These are phyloP conservation scores for Plenodomus lindquistii DNA, from an alignment of 2,329 filamentous ascomycete species.

Conservation along the genomic window DNA sequence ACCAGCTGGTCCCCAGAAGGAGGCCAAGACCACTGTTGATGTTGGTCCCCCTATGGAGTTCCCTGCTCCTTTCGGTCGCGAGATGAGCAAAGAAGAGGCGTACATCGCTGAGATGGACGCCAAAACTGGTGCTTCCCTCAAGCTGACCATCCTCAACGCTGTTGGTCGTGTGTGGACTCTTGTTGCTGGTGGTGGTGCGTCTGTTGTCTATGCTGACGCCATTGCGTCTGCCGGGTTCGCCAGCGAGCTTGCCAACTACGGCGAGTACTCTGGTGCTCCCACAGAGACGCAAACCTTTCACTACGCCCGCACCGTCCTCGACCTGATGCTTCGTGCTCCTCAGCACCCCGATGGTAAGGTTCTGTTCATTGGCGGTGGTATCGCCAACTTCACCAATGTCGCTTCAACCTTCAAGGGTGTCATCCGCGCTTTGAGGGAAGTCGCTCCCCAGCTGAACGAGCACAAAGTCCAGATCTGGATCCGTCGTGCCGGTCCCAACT, in stretches of 20 bases:
- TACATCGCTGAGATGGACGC: constrained; percentile 99
- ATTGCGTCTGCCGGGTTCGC: constrained; percentile 96
- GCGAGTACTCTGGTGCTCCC: constrained; percentile 98
- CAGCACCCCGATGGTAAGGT: constrained; percentile 89
- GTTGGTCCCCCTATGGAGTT: constrained; percentile 98
- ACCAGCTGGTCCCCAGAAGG: constrained; percentile 62
- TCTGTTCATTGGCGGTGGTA: constrained; percentile 98
- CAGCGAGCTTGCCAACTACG: constrained; percentile 97
- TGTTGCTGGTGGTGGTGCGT: constrained; percentile 98
- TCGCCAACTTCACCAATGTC: constrained; percentile 99
- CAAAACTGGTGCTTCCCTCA: constrained; percentile 98
- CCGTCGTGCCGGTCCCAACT: constrained; percentile 87
- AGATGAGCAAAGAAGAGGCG: constrained; percentile 97
- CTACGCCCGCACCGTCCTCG: constrained; percentile 95
- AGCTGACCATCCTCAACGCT: constrained; percentile 93
- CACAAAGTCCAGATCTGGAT: constrained; percentile 99
- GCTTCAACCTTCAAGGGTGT: constrained; percentile 99
- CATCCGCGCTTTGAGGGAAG: constrained; percentile 92
- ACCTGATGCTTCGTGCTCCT: constrained; percentile 94
- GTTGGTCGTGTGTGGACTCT: constrained; percentile 95
- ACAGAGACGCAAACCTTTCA: constrained; percentile 99
- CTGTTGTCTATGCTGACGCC: constrained; percentile 97
- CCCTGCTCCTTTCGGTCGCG: constrained; percentile 97
- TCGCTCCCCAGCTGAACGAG: constrained; percentile 81
- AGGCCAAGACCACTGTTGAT: constrained; percentile 86